Evolutionary conservation across 768 basidiomycete genomes (phyloP), one percentile per base, ranked within the genome.

Genomic region (Kwoniella sp.): DNA sequence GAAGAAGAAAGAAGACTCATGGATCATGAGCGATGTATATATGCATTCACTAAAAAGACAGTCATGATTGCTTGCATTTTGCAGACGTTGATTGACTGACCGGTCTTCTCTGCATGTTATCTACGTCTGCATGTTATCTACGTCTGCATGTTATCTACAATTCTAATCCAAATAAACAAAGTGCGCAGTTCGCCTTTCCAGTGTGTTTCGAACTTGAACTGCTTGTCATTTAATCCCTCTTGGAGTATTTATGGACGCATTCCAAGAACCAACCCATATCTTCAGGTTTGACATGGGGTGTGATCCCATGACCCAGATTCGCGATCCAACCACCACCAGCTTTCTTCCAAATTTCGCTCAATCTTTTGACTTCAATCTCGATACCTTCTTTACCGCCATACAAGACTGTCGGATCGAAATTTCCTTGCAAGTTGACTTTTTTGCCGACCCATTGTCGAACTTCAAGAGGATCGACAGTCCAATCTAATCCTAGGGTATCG

Each of bases 301-400:
- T 96, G 71, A 99, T 94, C 5, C 96, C 96, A 77, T 98, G 96
- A 0, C 96, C 96, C 22, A 99, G 82, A 81, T 98, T 98, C 9
- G 90, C 90, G 73, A 98, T 97, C 92, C 94, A 98, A n/a, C 87
- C 90, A 44, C 84, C 84, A 10, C 86, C 85, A 48, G 71, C 81
- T 7, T 74, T 73, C 54, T 84, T 83, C 82, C 97, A 98, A n/a
- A 84, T 84, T 66, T 86, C 83, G 65, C 87, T 86, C 86, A 93
- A 89, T 68, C 88, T 83, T 82, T 91, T 87, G 40, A 96, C 92
- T 68, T 90, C 87, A 40, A 81, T 79, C 81, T 93, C 91, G 71
- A 98, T 97, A 13, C 92, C 91, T 7, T 88, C 88, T 64, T 82
- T 84, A 2, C 92, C 92, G 22, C 90, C 94, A 67, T 91, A 92